Evolutionary conservation across 495 filamentous ascomycete genomes (phyloP), one percentile per base, ranked within the genome.

Genomic region (Lineolata rhizophorae): DNA sequence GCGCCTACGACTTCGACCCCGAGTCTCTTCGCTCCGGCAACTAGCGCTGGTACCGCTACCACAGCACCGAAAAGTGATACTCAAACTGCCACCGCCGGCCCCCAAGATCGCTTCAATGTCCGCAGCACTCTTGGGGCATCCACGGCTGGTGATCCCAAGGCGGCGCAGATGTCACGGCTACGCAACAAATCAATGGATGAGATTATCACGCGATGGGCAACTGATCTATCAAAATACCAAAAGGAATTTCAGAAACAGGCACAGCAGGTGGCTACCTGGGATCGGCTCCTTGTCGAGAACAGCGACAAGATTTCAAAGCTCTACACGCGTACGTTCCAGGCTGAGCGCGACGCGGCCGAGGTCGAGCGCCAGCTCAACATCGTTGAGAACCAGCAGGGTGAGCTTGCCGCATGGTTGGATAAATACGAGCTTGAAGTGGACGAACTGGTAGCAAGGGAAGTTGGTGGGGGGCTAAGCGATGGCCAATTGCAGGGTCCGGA

Each of bases 101-200:
- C n/a, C n/a, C n/a, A n/a, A n/a, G n/a, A n/a, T n/a, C n/a, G n/a
- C n/a, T n/a, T n/a, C n/a, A n/a, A n/a, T n/a, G n/a, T n/a, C n/a
- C n/a, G n/a, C n/a, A 42, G 12, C 18, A 30, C 29, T 11, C 54
- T 81, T 35, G 61, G 63, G n/a, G 10, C 64, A 67, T 25, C 15
- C n/a, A 85, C 81, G 0, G 85, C 77, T 14, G 54, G 65, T 25
- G 83, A 82, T 0, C 82, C 80, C 4, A 48, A 68, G 2, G 79
- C 83, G n/a, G 57, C 66, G 11, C 65, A 73, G 14, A 66, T 80
- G 43, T 85, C 85, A 1, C 79, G 87, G 9, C 58, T 99, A 14
- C 92, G 90, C 58, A 91, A 92, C 49, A 95, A 91, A 57, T 90
- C 85, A 1, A 95, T 99, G 85, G 87, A 95, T 45, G 90, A 99